Conservation (phyloP, 176 grass and related monocot species). For the Aegilops sharonensis region DNA sequence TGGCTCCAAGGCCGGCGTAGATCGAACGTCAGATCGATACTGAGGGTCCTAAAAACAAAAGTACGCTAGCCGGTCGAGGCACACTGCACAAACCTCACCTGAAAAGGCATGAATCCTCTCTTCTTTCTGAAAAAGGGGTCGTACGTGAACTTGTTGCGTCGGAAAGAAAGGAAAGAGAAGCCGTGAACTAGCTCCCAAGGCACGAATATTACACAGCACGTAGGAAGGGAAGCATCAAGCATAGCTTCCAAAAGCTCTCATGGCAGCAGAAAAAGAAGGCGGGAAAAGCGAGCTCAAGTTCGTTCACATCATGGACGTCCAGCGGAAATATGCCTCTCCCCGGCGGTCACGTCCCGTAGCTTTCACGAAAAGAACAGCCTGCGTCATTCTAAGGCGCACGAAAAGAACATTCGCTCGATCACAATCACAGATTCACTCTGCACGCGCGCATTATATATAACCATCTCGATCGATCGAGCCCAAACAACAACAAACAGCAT, state of each 20-base stretch:
- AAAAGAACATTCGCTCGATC: neutral
- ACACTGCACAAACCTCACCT: too few relatives aligned
- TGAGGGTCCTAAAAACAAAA: too few relatives aligned
- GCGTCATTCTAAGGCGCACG: neutral
- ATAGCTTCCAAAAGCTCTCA: neutral
- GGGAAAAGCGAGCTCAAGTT: neutral
- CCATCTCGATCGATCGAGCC: neutral
- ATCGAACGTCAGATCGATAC: too few relatives aligned
- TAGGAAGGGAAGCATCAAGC: neutral
- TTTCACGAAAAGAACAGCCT: slow-evolving; percentile 57
- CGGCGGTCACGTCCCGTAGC: slow-evolving; percentile 28
- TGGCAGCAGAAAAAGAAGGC: neutral
- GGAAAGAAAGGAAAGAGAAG: neutral
- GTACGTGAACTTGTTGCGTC: neutral
- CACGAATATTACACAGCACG: neutral
- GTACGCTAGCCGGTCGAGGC: too few relatives aligned
- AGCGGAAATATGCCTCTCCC: slow-evolving; percentile 28
- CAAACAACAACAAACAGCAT: neutral
- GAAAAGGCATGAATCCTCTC: neutral
- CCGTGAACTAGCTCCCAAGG: neutral
- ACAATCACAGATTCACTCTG: neutral
- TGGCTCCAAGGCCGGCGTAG: too few relatives aligned
- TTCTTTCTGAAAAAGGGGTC: neutral
- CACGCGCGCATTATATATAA: slow-evolving; percentile 16
- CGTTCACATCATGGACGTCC: neutral